Base-by-base conservation (phyloP, 148 eudicot genomes). In the Vaccinium darrowii region DNA sequence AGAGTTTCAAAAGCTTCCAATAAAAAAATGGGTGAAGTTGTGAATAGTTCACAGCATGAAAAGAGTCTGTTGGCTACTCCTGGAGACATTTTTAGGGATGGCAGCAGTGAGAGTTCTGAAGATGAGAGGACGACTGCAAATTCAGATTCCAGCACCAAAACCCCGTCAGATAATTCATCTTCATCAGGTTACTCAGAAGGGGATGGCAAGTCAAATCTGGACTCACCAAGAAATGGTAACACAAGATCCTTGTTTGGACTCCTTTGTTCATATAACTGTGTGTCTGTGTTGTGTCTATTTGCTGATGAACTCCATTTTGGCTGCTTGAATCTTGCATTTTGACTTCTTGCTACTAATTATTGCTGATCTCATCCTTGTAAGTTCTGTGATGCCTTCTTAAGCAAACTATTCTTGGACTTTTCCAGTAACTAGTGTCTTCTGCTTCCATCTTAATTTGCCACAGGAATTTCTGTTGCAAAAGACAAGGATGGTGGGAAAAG, bases 91-190 rank as follows among this genome's bases (percentile, higher is more conserved):
- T 93, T 95, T 77, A 83, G 85, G 79, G 94, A 90, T 88, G 86
- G 53, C 43, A 89, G 90, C 86, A 88, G 91, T 78, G 94, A 89
- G 33, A 91, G 93, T 89, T 91, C 93, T 58, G 90, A 85, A 67
- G 90, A 81, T 77, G 92, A 86, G 60, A 81, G 84, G 54, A 82
- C 81, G 47, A 49, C 73, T 73, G 79, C 78, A 47, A 77, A 60
- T 87, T 91, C 91, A 50, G 89, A 85, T 91, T 87, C 86, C 25
- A 89, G 92, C 73, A 89, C 91, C 77, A 89, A 85, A 84, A 82
- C 90, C 63, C 92, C 93, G 57, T 91, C 92, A 21, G 90, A 90
- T 63, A 81, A 86, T 84, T 86, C 89, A 76, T 90, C 92, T 56
- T 87, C 90, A 12, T 91, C 94, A 63, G 92, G 88, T 81, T 69